Percentiles rank a stretch among this genome's conserved stretches.
Conservation (phyloP, 1,284 basidiomycete species). For the Schizopora paradoxa region DNA sequence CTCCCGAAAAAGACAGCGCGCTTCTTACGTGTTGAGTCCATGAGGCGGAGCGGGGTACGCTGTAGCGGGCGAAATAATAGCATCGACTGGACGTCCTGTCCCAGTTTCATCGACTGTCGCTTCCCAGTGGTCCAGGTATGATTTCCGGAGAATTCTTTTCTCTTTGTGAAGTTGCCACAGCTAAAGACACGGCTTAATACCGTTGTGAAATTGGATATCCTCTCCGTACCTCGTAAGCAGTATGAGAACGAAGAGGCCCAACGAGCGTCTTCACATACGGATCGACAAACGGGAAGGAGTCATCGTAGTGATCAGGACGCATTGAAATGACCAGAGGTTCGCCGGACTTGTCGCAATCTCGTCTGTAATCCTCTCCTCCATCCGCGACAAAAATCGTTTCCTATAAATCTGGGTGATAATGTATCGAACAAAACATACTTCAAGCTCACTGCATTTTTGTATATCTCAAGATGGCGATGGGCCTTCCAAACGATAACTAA, state of each 20-base stretch:
- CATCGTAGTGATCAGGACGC: constrained; percentile 30
- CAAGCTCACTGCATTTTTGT: constrained; percentile 40
- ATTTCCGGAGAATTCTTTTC: constrained; percentile 26
- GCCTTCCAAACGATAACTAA: constrained; percentile 49
- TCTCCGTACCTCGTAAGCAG: constrained; percentile 31
- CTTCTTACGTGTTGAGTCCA: constrained; percentile 16
- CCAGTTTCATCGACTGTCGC: constrained; percentile 27
- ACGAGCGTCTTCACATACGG: constrained; percentile 33
- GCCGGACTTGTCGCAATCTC: constrained; percentile 35
- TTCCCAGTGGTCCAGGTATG: constrained; percentile 34
- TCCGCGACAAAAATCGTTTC: constrained; percentile 41
- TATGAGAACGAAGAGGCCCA: constrained; percentile 30
- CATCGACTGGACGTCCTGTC: constrained; percentile 34
- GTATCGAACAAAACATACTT: neutral
- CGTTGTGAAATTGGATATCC: neutral
- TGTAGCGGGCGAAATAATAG: constrained; percentile 28
- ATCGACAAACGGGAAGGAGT: constrained; percentile 27
- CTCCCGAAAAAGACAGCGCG: neutral
- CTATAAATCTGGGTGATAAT: constrained; percentile 23
- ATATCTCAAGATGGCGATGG: constrained; percentile 44
- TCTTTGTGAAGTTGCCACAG: constrained; percentile 31
- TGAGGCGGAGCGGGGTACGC: constrained; percentile 24
- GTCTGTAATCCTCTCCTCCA: constrained; percentile 37
- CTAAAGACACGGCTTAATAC: constrained; percentile 10
- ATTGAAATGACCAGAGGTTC: constrained; percentile 40